Base-by-base conservation (phyloP, 202 grass and related monocot genomes). In the Cymbopogon flexuosus region DNA sequence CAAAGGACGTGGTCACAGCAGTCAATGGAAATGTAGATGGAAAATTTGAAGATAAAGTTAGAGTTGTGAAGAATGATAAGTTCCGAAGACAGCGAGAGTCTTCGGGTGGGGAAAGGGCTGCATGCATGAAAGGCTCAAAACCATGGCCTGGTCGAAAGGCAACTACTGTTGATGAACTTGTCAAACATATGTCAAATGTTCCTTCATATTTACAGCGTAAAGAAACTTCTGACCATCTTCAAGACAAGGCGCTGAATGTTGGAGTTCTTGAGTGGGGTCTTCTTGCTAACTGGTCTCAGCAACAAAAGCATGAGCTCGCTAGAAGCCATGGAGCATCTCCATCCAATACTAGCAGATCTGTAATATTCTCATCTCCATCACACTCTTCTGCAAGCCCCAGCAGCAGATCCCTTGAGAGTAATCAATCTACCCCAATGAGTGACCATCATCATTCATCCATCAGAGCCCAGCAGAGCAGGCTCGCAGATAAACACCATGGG, bases 151-250 rank as follows among this genome's bases (percentile, higher is more conserved):
- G 84, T 29, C 85, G 89, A 75, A 90, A 87, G 54, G 71, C 42
- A 5, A 18, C 80, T 57, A 85, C 81, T 64, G 71, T 85, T 77
- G 96, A 99, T 75, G 96, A 96, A 68, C 87, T 95, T 85, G 91
- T 99, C 27, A 99, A 88, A 69, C 89, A 99, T 86, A 96, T 96
- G 93, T 93, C 93, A 65, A 90, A 91, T 81, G 92, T 99, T 83
- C 96, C 96, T 18, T 81, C 84, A 42, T 96, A 96, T 93, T 85
- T 99, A 56, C 93, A 91, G 87, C 42, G 12, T 65, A 73, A 65
- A 58, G 85, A 84, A 24, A 87, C 62, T 65, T 46, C 76, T 41
- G 80, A 79, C 41, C 81, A 81, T 62, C 68, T 90, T 89, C 92
- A 96, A 76, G 96, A 88, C 24, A 99, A 87, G 71, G 96, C 96